Conservation (phyloP, 2,329 filamentous ascomycete species). For the Botrytis elliptica region DNA sequence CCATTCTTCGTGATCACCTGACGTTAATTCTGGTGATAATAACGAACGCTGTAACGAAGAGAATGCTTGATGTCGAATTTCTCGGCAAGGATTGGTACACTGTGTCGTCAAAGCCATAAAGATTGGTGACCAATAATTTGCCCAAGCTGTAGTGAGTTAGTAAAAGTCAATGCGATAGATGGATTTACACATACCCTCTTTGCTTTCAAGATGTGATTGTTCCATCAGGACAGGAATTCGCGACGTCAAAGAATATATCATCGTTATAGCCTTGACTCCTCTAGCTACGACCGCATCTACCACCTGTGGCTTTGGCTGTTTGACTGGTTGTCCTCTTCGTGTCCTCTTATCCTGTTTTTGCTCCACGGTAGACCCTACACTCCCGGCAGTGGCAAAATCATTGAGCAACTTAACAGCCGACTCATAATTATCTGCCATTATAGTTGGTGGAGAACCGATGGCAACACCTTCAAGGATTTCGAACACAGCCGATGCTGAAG, state of each 20-base stretch:
- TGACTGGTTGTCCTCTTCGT: constrained; percentile 45
- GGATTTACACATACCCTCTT: constrained; percentile 48
- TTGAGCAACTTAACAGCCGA: constrained; percentile 80
- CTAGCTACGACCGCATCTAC: constrained; percentile 72
- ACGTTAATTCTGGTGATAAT: constrained; percentile 78
- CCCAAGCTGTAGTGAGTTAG: constrained; percentile 63
- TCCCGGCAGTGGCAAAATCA: constrained; percentile 83
- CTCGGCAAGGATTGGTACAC: constrained; percentile 90
- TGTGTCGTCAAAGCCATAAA: constrained; percentile 86
- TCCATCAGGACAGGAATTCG: constrained; percentile 85
- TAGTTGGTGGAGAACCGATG: constrained; percentile 68
- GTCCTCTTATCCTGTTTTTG: constrained; percentile 60
- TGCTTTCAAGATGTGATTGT: constrained; percentile 87
- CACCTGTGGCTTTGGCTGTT: constrained; percentile 43
- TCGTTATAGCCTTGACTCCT: constrained; percentile 75
- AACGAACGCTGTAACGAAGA: constrained; percentile 81
- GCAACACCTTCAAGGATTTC: constrained; percentile 80
- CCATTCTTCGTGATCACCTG: constrained; percentile 86
- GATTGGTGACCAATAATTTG: constrained; percentile 95
- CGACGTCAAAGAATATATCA: constrained; percentile 78
- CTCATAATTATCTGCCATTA: constrained; percentile 95
- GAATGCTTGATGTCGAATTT: constrained; percentile 87
- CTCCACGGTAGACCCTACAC: constrained; percentile 67
- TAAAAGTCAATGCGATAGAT: neutral
- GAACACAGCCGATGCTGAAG: constrained; percentile 77